These are phyloP conservation scores for Solanum peruvianum DNA, from an alignment of 257 asterid genomes.

Conservation along the genomic window DNA sequence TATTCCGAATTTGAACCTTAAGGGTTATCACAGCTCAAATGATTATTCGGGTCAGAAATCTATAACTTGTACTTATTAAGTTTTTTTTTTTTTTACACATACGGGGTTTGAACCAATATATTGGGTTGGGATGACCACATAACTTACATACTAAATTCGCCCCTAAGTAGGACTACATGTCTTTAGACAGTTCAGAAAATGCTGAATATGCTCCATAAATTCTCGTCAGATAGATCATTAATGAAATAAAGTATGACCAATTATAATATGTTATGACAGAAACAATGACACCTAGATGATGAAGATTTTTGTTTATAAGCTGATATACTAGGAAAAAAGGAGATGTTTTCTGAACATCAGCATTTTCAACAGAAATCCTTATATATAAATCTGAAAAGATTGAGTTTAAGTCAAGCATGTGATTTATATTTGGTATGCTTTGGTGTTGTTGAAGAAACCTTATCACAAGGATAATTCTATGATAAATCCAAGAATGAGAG, in stretches of 20 bases:
- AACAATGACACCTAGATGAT: background rate
- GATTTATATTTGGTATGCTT: background rate
- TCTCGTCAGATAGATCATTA: background rate
- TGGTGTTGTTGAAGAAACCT: background rate
- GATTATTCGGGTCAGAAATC: background rate
- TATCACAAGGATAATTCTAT: background rate
- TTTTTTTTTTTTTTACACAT: background rate
- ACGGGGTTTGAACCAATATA: background rate
- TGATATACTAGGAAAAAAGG: background rate
- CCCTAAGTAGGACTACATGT: background rate
- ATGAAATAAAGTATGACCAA: background rate
- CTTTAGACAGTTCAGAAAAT: background rate
- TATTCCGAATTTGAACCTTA: background rate
- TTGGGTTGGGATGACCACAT: background rate
- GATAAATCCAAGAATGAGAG: background rate
- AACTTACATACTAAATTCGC: background rate
- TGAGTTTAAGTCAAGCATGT: background rate
- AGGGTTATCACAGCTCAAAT: background rate
- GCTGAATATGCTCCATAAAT: background rate
- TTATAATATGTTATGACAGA: background rate
- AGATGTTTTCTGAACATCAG: background rate
- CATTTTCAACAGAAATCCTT: background rate
- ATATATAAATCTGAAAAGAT: background rate
- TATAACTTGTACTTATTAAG: background rate
- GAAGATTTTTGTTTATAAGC: background rate